A percentile compares a stretch with the other conserved stretches of the same genome.
These are phyloP conservation scores for Medicago ruthenica DNA, from an alignment of 306 rosid species.

Conservation along the genomic window DNA sequence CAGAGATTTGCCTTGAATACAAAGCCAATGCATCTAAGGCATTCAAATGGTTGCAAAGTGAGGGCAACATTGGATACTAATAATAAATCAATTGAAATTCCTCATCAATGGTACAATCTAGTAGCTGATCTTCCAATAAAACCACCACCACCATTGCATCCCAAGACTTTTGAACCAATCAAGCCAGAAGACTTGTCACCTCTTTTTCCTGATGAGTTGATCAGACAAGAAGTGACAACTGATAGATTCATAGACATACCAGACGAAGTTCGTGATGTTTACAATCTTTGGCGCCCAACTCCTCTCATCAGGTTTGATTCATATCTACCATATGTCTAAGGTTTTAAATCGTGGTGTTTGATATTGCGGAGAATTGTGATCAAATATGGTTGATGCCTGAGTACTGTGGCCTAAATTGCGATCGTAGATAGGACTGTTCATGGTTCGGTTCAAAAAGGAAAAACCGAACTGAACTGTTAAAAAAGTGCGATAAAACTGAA, in stretches of 20 bases:
- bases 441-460: neutral
- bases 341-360: neutral
- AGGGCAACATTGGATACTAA: conserved; percentile 63
- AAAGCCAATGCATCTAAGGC: conserved; percentile 54
- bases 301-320: conserved; percentile 85
- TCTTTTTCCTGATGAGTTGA: conserved; percentile 77
- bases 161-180: conserved; percentile 71
- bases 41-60: conserved; percentile 58
- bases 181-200: conserved; percentile 85
- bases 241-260: conserved; percentile 85
- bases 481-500: neutral
- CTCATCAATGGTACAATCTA: conserved; percentile 86
- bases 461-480: neutral
- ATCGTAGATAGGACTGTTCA: neutral
- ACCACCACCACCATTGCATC: conserved; percentile 93
- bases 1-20: conserved; percentile 47
- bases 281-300: conserved; percentile 93
- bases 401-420: neutral
- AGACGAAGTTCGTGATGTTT: conserved; percentile 77
- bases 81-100: conserved; percentile 59
- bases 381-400: neutral
- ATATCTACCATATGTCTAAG: neutral
- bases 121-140: conserved; percentile 85
- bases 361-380: neutral
- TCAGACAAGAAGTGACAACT: conserved; percentile 72